Conservation (phyloP, 1,284 basidiomycete genomes). For the Cryptococcus wingfieldii region DNA sequence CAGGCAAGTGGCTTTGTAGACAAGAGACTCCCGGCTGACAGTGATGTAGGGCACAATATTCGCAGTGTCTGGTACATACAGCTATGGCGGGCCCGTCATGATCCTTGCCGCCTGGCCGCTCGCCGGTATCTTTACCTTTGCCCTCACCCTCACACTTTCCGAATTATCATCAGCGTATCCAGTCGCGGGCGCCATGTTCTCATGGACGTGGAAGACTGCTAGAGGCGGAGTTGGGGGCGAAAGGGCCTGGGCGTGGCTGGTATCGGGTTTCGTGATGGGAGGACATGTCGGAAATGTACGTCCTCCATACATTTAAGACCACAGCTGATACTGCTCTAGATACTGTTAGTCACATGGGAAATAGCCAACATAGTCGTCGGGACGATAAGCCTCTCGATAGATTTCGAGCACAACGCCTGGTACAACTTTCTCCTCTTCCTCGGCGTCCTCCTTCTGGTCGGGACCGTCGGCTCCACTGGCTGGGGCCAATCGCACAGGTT, state of each 20-base stretch:
- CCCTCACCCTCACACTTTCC: conserved; percentile 38
- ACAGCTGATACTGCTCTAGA: conserved; percentile 14
- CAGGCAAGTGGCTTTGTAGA: conserved; percentile 23
- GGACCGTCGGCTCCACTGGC: conserved; percentile 32
- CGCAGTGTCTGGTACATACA: conserved; percentile 43
- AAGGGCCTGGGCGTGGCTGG: conserved; percentile 46
- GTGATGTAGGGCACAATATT: conserved; percentile 40
- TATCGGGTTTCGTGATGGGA: conserved; percentile 44
- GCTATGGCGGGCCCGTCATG: conserved; percentile 45
- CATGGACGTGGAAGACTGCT: conserved; percentile 47
- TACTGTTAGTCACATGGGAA: conserved; percentile 42
- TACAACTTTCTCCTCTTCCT: conserved; percentile 41
- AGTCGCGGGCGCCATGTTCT: conserved; percentile 47
- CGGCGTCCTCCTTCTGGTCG: conserved; percentile 34
- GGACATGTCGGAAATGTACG: conserved; percentile 46
- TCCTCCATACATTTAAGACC: not conserved
- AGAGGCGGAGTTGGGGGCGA: conserved; percentile 44
- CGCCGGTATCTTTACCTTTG: conserved; percentile 34
- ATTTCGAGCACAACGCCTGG: conserved; percentile 33
- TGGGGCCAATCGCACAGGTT: conserved; percentile 41
- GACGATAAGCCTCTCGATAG: conserved; percentile 35
- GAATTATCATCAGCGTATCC: conserved; percentile 48
- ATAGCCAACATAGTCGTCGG: conserved; percentile 36
- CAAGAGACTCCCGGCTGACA: not conserved
- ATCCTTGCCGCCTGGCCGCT: conserved; percentile 47